Evolutionary conservation across 768 basidiomycete genomes (phyloP), one percentile per base, ranked within the genome.

Genomic region (Phylloporus rhodoxanthus): DNA sequence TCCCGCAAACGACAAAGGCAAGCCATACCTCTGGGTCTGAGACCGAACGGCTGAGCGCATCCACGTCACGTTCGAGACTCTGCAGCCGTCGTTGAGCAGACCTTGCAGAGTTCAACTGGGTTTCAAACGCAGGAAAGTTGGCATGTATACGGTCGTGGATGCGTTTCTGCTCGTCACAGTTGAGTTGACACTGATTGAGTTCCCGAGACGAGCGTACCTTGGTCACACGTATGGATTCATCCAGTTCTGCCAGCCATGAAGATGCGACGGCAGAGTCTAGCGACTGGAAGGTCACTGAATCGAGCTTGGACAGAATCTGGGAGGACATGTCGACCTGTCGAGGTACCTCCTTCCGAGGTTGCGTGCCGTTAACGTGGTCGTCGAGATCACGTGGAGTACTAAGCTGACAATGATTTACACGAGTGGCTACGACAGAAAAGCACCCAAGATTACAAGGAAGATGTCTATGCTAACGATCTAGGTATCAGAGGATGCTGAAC

Each of bases 141-240:
- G 70, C 67, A 50, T 84, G 76, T 55, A 91, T 84, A 42, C 86
- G 80, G 56, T 85, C 81, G 57, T 85, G 82, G 56, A 95, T 82
- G 58, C 73, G 77, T 58, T 74, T 70, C 82, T 91, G 67, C 33
- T 57, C 54, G 42, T 48, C 37, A 17, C 40, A 41, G 59, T 58
- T 25, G 43, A 23, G 53, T n/a, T 21, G 36, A 21, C 44, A 21
- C 37, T 6, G 2, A 26, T 26, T 17, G 36, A 38, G 51, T 25
- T 48, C 47, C 1, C 45, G 29, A 44, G 45, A 52, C 36, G 40
- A 43, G 29, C 45, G 43, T 60, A 90, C 91, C 74, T 89, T 87
- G 10, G 86, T 89, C 30, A 72, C 70, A 20, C 69, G 68, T 52
- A 93, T 87, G 11, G 83, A 80, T 40, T 78, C 75, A 56, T 93